Conservation (phyloP, 23 red algal genomes). For the Chondrus crispus region DNA sequence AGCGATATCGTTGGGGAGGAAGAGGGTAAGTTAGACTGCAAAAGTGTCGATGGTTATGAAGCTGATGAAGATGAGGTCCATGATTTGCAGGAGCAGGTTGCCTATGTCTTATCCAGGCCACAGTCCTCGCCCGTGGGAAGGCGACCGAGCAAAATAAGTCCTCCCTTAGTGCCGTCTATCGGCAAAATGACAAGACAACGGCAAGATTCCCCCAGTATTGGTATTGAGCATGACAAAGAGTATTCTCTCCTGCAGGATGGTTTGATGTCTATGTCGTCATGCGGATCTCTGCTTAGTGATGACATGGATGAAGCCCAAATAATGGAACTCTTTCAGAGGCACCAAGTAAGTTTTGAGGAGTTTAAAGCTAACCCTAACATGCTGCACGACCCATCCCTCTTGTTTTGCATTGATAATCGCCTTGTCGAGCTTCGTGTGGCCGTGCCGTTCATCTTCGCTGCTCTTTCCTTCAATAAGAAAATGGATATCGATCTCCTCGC, state of each 20-base stretch:
- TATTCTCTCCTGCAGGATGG: not conserved
- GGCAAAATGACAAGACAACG: no score
- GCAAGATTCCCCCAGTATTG: no score
- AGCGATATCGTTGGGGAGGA: not conserved
- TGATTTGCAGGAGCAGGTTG: not conserved
- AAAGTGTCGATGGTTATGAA: constrained; percentile 30
- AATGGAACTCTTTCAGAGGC: constrained; percentile 66
- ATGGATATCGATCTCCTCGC: constrained; percentile 53
- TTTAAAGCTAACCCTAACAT: constrained; percentile 74
- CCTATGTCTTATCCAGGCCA: not conserved
- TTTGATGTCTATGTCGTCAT: constrained; percentile 72
- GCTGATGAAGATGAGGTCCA: constrained; percentile 3
- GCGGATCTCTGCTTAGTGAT: constrained; percentile 63
- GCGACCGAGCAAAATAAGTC: no score
- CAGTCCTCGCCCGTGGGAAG: no score
- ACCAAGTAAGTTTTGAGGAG: constrained; percentile 63
- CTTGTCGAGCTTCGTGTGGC: constrained; percentile 63
- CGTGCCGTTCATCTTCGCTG: constrained; percentile 68
- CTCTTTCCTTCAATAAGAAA: constrained; percentile 55
- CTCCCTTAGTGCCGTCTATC: no score
- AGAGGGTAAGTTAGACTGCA: not conserved
- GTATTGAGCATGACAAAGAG: not conserved
- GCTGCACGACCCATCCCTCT: constrained; percentile 71
- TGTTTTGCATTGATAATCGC: constrained; percentile 63
- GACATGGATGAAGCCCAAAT: constrained; percentile 69